phyloP scores from a whole-genome alignment of 345 rosid genomes.

The Arabidopsis arenosa region DNA sequence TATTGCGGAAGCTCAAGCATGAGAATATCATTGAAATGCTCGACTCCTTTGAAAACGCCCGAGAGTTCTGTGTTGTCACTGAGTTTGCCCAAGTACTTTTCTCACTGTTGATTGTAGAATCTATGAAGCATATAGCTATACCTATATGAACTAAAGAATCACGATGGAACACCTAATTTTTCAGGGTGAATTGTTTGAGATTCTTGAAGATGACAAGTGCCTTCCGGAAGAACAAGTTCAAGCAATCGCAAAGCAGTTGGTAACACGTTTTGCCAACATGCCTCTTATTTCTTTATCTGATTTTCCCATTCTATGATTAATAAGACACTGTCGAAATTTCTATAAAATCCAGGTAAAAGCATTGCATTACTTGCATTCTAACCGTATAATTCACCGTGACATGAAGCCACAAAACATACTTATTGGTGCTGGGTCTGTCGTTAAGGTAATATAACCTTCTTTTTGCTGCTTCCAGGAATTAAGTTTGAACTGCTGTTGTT shows the following conservation, averaged over 20 bases:
- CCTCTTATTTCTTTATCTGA: conserved; percentile 6
- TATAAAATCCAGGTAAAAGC: conserved; percentile 74
- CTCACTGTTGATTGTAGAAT: conserved; percentile 21
- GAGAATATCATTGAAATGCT: conserved; percentile 95
- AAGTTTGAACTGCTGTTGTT: conserved; percentile 15
- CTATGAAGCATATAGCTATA: neutral
- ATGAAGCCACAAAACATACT: conserved; percentile 99
- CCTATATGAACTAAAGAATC: conserved; percentile 5
- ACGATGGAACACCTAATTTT: conserved; percentile 29
- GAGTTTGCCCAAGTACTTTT: conserved; percentile 88
- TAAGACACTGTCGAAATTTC: conserved; percentile 11
- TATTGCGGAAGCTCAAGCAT: conserved; percentile 91
- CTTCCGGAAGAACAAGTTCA: conserved; percentile 99
- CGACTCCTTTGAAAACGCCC: conserved; percentile 91
- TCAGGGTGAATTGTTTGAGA: conserved; percentile 96
- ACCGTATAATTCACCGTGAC: conserved; percentile 97
- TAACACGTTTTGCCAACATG: conserved; percentile 41
- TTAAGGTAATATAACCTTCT: conserved; percentile 66
- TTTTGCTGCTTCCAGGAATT: conserved; percentile 25
- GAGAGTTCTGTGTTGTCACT: conserved; percentile 96
- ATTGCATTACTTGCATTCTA: conserved; percentile 91
- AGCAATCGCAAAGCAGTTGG: conserved; percentile 98
- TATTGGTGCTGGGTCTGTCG: conserved; percentile 90
- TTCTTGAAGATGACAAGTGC: conserved; percentile 95
- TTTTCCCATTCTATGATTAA: conserved; percentile 9